A percentile compares a stretch with the other conserved stretches of the same genome.
Evolutionary conservation across 2,329 filamentous ascomycete species (phyloP).

Genomic region (Fusarium buharicum): DNA sequence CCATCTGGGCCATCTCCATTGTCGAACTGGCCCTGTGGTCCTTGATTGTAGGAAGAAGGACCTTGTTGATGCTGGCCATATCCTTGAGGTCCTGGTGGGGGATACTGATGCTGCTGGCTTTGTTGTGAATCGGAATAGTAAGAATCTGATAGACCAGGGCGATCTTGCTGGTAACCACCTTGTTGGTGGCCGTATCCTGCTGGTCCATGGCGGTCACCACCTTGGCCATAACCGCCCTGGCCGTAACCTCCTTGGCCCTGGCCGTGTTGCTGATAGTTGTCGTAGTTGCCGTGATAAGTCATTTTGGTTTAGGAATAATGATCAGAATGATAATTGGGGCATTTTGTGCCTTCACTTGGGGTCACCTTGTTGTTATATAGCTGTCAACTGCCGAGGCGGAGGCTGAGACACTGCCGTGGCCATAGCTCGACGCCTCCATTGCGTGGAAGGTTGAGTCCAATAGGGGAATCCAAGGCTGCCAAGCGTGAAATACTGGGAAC

Average conservation of each 20-base stretch:
- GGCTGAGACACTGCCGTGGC: constrained; percentile 3
- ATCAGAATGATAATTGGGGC: background rate
- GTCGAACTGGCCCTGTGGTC: constrained; percentile 7
- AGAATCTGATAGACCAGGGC: constrained; percentile 13
- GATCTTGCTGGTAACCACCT: constrained; percentile 16
- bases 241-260: constrained; percentile 1
- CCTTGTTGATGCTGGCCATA: constrained; percentile 12
- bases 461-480: background rate
- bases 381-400: constrained; percentile 2
- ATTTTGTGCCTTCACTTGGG: background rate
- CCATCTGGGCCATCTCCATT: constrained; percentile 46
- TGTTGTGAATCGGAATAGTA: constrained; percentile 22
- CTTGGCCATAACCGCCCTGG: background rate
- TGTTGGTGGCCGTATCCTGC: background rate
- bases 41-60: constrained; percentile 3
- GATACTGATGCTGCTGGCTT: constrained; percentile 14
- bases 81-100: constrained; percentile 9
- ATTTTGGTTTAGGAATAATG: background rate
- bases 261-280: constrained; percentile 22
- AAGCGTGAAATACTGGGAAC: constrained; percentile 14
- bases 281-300: constrained; percentile 28
- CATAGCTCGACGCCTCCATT: constrained; percentile 17
- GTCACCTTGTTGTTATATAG: constrained; percentile 9
- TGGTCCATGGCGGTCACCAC: too few relatives aligned
- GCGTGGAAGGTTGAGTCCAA: constrained; percentile 9